A percentile compares a stretch with the other conserved stretches of the same genome.
These are phyloP conservation scores for Poa annua DNA, from an alignment of 176 grass and related monocot species.

Conservation along the genomic window DNA sequence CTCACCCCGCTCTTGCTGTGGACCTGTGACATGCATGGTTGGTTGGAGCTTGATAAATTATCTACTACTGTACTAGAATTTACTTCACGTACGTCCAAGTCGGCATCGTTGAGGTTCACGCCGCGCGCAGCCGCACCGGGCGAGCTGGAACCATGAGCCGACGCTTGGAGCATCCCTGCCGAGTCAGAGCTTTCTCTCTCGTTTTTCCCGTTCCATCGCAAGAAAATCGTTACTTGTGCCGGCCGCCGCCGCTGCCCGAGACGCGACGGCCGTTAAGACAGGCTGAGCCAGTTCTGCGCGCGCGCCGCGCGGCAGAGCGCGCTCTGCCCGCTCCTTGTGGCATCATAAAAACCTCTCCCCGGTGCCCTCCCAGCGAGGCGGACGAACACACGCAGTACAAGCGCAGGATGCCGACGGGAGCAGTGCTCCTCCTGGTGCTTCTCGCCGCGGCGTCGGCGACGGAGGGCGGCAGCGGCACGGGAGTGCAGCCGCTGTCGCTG, in stretches of 20 bases:
- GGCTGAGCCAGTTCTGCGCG: too few species aligned
- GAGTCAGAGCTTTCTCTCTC: too few species aligned
- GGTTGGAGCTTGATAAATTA: too few species aligned
- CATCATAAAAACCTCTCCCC: too few species aligned
- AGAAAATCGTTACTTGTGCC: neutral
- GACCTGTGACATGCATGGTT: too few species aligned
- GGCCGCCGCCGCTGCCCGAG: neutral
- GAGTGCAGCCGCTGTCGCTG: constrained; percentile 56
- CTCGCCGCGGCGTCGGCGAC: neutral
- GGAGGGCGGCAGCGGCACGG: too few species aligned
- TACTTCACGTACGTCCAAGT: neutral
- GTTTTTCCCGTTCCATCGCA: neutral
- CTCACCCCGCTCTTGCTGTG: too few species aligned
- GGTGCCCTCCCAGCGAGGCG: neutral
- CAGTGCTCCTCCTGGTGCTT: neutral
- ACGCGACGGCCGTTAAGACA: neutral
- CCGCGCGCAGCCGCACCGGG: too few species aligned
- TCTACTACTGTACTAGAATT: too few species aligned
- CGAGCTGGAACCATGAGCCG: neutral
- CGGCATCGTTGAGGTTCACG: neutral
- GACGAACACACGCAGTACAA: neutral
- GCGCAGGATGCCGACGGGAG: neutral
- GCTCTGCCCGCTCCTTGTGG: too few species aligned
- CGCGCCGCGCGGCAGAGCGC: neutral
- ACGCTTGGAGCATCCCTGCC: neutral